Conservation (phyloP, 768 basidiomycete species). For the Krasilnikovozyma curviuscula region DNA sequence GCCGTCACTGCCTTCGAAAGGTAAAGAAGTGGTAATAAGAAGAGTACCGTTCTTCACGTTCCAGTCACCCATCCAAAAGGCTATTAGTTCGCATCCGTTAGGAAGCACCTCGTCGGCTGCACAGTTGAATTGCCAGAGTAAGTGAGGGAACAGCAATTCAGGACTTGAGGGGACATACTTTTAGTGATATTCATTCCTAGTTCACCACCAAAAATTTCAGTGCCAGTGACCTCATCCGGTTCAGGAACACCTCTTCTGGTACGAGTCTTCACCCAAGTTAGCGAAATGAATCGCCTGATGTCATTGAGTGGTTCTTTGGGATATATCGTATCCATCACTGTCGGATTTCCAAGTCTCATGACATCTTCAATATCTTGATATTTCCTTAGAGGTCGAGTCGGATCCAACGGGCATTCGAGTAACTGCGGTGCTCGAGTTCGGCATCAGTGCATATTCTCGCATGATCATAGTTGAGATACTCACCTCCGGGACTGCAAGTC, state of each 20-base stretch:
- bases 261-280: conserved; percentile 3
- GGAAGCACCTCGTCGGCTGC: neutral
- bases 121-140: neutral
- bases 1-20: conserved; percentile 9
- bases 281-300: conserved; percentile 1
- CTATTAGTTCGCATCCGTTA: conserved; percentile 1
- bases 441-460: no score
- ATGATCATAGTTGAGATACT: no score
- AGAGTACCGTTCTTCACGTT: conserved; percentile 4
- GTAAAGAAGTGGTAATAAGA: conserved; percentile 5
- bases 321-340: neutral
- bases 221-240: neutral
- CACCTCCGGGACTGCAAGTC: no score
- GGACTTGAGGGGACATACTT: neutral
- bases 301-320: no score
- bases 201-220: neutral
- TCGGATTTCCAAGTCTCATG: neutral
- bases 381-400: no score
- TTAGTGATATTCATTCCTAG: no score
- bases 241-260: neutral
- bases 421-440: no score
- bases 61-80: conserved; percentile 7
- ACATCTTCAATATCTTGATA: conserved; percentile 1
- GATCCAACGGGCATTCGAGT: no score
- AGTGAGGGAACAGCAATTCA: neutral